A percentile compares a stretch with the other conserved stretches of the same genome.
Conservation (phyloP, 345 rosid genomes). For the Ceriops zippeliana region DNA sequence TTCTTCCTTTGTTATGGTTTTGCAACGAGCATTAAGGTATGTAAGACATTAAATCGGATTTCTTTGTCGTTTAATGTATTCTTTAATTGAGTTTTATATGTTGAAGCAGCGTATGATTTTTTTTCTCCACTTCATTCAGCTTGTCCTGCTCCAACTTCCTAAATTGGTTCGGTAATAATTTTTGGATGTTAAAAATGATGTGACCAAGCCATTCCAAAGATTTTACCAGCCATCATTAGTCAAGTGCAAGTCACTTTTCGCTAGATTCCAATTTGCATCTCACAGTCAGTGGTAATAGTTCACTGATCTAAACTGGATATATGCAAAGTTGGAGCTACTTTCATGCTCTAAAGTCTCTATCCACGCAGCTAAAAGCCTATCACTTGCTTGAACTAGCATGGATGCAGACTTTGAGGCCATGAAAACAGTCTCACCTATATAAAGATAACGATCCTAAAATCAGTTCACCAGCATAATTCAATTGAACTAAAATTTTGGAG, state of each 20-base stretch:
- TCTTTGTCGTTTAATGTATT: background rate
- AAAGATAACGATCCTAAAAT: slow-evolving; percentile 22
- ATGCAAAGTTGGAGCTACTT: too few relatives aligned
- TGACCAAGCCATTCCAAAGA: background rate
- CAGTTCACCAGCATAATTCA: slow-evolving; percentile 21
- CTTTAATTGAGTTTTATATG: background rate
- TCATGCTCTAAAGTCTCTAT: too few relatives aligned
- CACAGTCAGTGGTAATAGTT: slow-evolving; percentile 15
- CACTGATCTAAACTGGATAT: slow-evolving; percentile 22
- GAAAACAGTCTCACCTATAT: too few relatives aligned
- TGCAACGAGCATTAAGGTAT: too few relatives aligned
- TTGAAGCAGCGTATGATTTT: background rate
- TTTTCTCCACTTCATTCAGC: background rate
- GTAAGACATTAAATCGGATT: background rate
- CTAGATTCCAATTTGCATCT: slow-evolving; percentile 23
- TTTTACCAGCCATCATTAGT: too few relatives aligned
- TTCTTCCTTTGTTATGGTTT: too few relatives aligned
- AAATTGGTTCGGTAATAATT: background rate
- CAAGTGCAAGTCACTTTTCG: slow-evolving; percentile 2
- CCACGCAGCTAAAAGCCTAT: too few relatives aligned
- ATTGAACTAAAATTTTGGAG: slow-evolving; percentile 27
- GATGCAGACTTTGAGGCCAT: too few relatives aligned
- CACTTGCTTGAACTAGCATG: too few relatives aligned
- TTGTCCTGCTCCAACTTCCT: background rate
- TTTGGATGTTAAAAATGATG: background rate